Evolutionary conservation across 495 filamentous ascomycete genomes (phyloP), one percentile per base, ranked within the genome.

Genomic region (Neurospora sp.): DNA sequence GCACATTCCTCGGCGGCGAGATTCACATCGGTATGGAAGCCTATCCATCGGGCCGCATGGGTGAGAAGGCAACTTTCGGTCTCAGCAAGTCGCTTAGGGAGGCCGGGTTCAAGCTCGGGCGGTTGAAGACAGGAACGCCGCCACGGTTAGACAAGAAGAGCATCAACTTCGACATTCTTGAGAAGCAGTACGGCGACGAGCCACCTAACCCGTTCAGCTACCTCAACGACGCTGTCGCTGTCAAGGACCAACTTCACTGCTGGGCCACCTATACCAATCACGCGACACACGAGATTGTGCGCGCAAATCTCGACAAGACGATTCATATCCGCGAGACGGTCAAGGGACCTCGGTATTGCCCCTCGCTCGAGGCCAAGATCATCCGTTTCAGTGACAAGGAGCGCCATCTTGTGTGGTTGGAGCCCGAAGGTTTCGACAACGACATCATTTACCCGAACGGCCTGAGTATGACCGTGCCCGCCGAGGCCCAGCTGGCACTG

Each of bases 241-340:
- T 97, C 0, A 82, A 90, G 46, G 87, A 95, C 35, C 96, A 98
- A 80, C 87, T 98, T 18, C 86, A 88, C 27, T 96, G 93, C 84
- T 90, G 92, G 85, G 88, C 88, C 62, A 98, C 96, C 0, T 86
- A 93, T 77, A 99, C 96, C 35, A 98, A 97, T 78, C 81, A 89
- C 8, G 87, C 85, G 4, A 88, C 93, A 4, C 96, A 99, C 83
- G 90, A 96, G 39, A 87, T 99, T 73, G 91, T 97, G 74, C 89
- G 93, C 70, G 88, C 87, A 14, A 97, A 98, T 79, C 88, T 99
- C 20, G 90, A 96, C 79, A 95, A 97, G 80, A 93, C 93, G 5
- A 91, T 99, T 39, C 96, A 99, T 80, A 98, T 99, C 76, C 90
- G 96, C 8, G 96, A 99, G 83, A 95, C 94, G 0, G 93, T 99